Evolutionary conservation across 2,329 filamentous ascomycete genomes (phyloP).

Genomic region (Cercospora zeae-maydis): DNA sequence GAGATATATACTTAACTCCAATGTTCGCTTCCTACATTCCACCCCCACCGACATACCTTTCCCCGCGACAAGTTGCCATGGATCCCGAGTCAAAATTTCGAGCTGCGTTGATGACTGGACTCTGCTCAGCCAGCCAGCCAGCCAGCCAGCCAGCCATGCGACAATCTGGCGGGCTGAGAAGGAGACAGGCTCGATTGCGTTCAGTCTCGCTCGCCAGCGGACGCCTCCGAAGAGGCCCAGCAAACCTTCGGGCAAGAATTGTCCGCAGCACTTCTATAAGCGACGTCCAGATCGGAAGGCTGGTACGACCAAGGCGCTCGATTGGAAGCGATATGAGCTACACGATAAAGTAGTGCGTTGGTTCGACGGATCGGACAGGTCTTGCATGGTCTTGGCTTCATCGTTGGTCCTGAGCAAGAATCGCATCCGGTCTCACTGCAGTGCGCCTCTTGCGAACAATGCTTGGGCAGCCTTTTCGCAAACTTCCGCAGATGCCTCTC

Average conservation of each 20-base stretch:
- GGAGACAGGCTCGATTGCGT: not conserved
- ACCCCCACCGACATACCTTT: too few species aligned
- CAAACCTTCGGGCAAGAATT: slow-evolving; percentile 22
- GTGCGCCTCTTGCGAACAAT: not conserved
- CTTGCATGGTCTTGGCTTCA: slow-evolving; percentile 22
- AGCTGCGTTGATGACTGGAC: too few species aligned
- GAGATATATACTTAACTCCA: too few species aligned
- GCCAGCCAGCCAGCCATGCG: too few species aligned
- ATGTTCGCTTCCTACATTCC: too few species aligned
- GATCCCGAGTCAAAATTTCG: too few species aligned
- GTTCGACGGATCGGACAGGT: slow-evolving; percentile 34
- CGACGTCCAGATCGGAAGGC: slow-evolving; percentile 30
- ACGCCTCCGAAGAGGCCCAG: not conserved
- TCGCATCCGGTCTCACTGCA: not conserved
- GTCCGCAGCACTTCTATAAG: slow-evolving; percentile 24
- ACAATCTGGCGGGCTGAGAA: too few species aligned
- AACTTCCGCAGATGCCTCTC: not conserved
- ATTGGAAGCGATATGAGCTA: slow-evolving; percentile 33
- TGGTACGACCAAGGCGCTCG: slow-evolving; percentile 26
- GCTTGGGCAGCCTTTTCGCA: not conserved
- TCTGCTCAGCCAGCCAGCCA: too few species aligned
- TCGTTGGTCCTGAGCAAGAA: not conserved
- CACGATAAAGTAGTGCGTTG: slow-evolving; percentile 35
- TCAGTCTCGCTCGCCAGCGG: slow-evolving; percentile 13
- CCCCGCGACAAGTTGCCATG: too few species aligned